Conservation (phyloP, 2,329 filamentous ascomycete species). For the Kalmusia sp. region DNA sequence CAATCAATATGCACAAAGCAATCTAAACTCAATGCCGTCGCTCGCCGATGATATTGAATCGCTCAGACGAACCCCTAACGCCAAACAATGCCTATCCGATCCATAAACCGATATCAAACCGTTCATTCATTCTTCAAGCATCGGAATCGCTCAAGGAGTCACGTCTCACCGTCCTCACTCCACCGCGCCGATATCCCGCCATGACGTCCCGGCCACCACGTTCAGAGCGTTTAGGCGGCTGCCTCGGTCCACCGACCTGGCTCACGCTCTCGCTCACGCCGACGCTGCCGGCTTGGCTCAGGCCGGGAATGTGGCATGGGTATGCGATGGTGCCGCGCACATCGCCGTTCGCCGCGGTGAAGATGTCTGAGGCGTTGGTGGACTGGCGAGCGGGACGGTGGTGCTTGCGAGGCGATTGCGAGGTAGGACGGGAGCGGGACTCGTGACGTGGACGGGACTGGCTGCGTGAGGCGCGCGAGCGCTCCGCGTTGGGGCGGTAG, state of each 20-base stretch:
- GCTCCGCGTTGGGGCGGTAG: constrained; percentile 48
- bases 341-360: constrained; percentile 48
- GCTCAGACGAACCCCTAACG: constrained; percentile 3
- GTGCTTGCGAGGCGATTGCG: constrained; percentile 43
- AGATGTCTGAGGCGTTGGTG: constrained; percentile 38
- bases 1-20: constrained; percentile 4
- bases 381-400: constrained; percentile 37
- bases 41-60: not conserved
- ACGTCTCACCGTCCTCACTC: constrained; percentile 51
- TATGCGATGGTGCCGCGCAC: constrained; percentile 61
- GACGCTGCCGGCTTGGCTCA: constrained; percentile 50
- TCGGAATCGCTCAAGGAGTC: constrained; percentile 64
- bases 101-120: no score
- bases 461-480: constrained; percentile 19
- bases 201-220: constrained; percentile 49
- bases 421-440: constrained; percentile 38
- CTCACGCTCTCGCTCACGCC: constrained; percentile 47
- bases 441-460: constrained; percentile 27
- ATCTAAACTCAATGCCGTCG: not conserved
- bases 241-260: constrained; percentile 47
- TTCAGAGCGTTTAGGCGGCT: constrained; percentile 28
- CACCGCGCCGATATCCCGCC: constrained; percentile 50
- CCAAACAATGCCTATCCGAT: not conserved
- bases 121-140: constrained; percentile 8
- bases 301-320: constrained; percentile 63